Conservation (phyloP, 345 rosid species). For the Eucalyptus microcorys region DNA sequence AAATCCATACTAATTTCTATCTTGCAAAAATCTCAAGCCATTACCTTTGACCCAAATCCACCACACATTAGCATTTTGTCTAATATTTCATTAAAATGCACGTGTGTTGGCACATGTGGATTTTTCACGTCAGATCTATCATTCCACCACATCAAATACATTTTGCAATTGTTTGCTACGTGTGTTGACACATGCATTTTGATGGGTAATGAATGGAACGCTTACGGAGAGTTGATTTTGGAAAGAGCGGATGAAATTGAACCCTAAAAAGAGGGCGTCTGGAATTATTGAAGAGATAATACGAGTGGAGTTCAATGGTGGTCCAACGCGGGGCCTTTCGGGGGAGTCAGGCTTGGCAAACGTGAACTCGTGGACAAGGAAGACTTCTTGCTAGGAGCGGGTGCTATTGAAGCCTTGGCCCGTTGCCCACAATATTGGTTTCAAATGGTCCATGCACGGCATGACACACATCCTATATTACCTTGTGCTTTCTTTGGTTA, state of each 20-base stretch:
- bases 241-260: not conserved
- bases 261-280: not conserved
- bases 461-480: not conserved
- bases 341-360: not conserved
- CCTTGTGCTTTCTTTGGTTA: not conserved
- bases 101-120: too few species aligned
- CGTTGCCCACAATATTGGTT: not conserved
- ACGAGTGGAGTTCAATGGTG: not conserved
- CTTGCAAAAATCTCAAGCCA: not conserved
- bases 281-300: not conserved
- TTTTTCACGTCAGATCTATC: not conserved
- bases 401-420: not conserved
- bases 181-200: not conserved
- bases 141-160: accelerated
- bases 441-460: not conserved
- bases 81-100: not conserved
- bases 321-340: not conserved
- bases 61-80: not conserved
- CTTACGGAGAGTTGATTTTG: not conserved
- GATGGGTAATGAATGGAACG: not conserved
- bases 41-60: not conserved
- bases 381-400: not conserved
- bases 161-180: not conserved
- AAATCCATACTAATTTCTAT: not conserved
- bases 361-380: not conserved